Conservation (phyloP, 345 rosid genomes). For the Raphanus sativus region DNA sequence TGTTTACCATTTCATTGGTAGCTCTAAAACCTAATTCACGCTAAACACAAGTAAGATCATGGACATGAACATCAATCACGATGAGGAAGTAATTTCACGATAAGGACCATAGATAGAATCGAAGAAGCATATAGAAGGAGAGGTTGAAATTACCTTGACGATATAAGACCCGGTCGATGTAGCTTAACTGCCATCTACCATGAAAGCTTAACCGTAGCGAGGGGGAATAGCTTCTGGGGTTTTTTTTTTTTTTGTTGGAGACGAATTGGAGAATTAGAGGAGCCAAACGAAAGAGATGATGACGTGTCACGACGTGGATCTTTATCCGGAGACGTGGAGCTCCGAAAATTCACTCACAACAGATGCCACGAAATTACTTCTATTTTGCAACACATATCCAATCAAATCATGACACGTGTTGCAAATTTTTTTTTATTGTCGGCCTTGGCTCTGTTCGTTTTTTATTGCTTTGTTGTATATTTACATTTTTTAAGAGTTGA, state of each 20-base stretch:
- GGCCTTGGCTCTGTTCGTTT: no score
- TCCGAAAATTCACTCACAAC: neutral
- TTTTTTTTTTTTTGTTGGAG: neutral
- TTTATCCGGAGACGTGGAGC: neutral
- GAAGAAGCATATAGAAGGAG: neutral
- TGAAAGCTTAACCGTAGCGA: neutral
- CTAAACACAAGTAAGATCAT: neutral
- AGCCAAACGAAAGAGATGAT: neutral
- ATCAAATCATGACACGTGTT: neutral
- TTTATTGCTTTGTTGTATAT: no score
- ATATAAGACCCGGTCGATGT: neutral
- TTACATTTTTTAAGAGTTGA: no score
- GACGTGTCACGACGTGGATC: neutral
- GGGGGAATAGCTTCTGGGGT: neutral
- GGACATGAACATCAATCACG: neutral
- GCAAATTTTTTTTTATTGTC: no score
- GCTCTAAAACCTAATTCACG: neutral
- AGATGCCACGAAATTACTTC: neutral
- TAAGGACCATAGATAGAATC: neutral
- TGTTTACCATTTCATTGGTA: no score
- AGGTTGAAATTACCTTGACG: neutral
- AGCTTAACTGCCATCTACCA: neutral
- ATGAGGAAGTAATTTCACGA: neutral
- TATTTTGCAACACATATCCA: neutral
- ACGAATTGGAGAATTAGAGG: neutral